Evolutionary conservation across 495 filamentous ascomycete species (phyloP).

Genomic region (Talaromyces borbonicus): DNA sequence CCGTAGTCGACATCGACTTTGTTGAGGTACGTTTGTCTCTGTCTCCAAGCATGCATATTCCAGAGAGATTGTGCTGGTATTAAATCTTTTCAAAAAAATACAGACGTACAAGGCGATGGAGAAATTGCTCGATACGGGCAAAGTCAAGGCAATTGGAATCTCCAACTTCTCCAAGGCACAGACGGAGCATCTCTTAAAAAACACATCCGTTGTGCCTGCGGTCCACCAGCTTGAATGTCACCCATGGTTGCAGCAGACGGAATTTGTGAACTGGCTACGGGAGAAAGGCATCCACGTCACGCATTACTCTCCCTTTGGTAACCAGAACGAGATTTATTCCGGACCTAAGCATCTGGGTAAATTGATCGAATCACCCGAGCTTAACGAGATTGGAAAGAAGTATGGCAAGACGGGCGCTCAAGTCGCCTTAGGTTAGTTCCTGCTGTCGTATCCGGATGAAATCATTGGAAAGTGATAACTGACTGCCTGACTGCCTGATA

Average conservation of each 20-base stretch:
- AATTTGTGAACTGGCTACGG: conserved; percentile 46
- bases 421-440: conserved; percentile 41
- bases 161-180: conserved; percentile 67
- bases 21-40: conserved; percentile 43
- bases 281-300: conserved; percentile 49
- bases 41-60: neutral
- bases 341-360: conserved; percentile 37
- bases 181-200: conserved; percentile 55
- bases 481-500: conserved; percentile 15
- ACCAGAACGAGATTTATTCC: conserved; percentile 56
- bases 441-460: neutral
- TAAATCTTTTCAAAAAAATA: neutral
- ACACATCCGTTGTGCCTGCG: conserved; percentile 49
- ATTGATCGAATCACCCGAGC: conserved; percentile 50
- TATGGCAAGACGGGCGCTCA: conserved; percentile 53
- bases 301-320: conserved; percentile 62
- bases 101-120: conserved; percentile 60
- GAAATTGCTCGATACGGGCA: conserved; percentile 42
- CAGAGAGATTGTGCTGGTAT: no score
- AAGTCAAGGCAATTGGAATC: conserved; percentile 58
- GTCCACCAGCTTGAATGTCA: conserved; percentile 58
- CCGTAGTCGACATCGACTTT: conserved; percentile 34
- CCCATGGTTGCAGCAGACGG: conserved; percentile 51
- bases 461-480: conserved; percentile 28
- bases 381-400: conserved; percentile 51